A percentile compares a stretch with the other conserved stretches of the same genome.
These are phyloP conservation scores for Pachyrhizus erosus DNA, from an alignment of 306 rosid species.

Conservation along the genomic window DNA sequence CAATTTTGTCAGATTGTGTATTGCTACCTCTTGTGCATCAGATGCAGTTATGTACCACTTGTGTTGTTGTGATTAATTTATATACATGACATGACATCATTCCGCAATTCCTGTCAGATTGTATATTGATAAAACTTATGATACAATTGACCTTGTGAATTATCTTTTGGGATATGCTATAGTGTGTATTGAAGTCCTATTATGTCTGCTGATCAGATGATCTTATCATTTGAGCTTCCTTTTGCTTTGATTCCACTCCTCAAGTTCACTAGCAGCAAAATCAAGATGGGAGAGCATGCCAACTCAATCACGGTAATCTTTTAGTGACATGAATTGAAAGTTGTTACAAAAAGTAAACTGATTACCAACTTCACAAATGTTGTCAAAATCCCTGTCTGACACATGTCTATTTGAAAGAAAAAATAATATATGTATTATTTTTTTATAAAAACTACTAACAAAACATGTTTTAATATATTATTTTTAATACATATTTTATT, in stretches of 20 bases:
- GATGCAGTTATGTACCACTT: not conserved
- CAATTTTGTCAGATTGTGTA: not conserved
- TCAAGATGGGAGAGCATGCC: slow-evolving; percentile 78
- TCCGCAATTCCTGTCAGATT: not conserved
- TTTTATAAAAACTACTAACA: no score
- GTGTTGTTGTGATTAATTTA: not conserved
- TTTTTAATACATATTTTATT: no score
- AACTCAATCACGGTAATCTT: slow-evolving; percentile 65
- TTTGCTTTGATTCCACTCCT: slow-evolving; percentile 86
- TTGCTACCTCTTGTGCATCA: not conserved
- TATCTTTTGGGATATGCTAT: not conserved
- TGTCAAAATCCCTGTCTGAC: not conserved
- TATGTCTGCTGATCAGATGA: slow-evolving; percentile 66
- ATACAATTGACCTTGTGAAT: slow-evolving; percentile 39
- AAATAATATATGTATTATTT: not conserved
- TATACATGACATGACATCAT: not conserved
- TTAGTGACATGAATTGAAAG: not conserved
- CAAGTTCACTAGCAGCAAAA: slow-evolving; percentile 79
- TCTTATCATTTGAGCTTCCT: slow-evolving; percentile 87
- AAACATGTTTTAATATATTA: no score
- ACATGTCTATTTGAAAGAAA: not conserved
- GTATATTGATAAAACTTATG: not conserved
- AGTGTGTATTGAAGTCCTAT: slow-evolving; percentile 17
- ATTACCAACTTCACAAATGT: not conserved
- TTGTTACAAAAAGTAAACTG: not conserved